phyloP scores from a whole-genome alignment of 108 stramenopile species.

The Schizochytrium sp. region DNA sequence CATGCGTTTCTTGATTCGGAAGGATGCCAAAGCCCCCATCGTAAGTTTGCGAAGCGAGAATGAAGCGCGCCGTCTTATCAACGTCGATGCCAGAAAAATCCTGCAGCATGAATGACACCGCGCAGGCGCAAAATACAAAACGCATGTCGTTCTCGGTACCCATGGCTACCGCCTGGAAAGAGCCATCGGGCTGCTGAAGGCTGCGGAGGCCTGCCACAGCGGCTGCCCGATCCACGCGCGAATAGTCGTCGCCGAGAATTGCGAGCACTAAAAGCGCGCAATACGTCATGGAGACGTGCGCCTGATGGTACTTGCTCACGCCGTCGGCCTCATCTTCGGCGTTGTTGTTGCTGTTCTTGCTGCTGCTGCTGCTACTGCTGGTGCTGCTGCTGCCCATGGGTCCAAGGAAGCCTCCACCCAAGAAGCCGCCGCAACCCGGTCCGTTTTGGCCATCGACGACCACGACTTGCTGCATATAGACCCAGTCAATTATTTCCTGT shows the following conservation, averaged over 20 bases:
- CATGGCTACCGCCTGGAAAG: neutral
- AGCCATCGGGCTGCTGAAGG: neutral
- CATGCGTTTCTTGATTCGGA: conserved; percentile 31
- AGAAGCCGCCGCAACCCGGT: neutral
- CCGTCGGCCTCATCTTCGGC: neutral
- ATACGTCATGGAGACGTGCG: conserved; percentile 11
- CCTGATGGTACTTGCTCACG: neutral
- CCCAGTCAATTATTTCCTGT: neutral
- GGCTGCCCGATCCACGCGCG: neutral
- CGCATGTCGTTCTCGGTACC: conserved; percentile 33
- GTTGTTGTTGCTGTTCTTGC: no score
- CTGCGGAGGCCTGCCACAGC: neutral
- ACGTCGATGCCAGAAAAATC: conserved; percentile 16
- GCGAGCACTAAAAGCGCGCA: neutral
- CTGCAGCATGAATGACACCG: conserved; percentile 36
- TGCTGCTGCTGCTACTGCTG: no score
- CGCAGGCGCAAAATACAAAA: conserved; percentile 47
- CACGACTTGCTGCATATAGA: neutral
- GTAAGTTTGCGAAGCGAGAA: conserved; percentile 25
- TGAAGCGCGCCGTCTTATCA: neutral
- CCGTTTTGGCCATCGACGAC: neutral
- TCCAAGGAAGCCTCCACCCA: conserved; percentile 2
- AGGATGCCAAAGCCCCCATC: conserved; percentile 39
- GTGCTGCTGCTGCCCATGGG: neutral
- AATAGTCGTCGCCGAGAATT: neutral